A percentile compares a stretch with the other conserved stretches of the same genome.
Conservation (phyloP, 176 grass and related monocot genomes). For the Panicum miliaceum region DNA sequence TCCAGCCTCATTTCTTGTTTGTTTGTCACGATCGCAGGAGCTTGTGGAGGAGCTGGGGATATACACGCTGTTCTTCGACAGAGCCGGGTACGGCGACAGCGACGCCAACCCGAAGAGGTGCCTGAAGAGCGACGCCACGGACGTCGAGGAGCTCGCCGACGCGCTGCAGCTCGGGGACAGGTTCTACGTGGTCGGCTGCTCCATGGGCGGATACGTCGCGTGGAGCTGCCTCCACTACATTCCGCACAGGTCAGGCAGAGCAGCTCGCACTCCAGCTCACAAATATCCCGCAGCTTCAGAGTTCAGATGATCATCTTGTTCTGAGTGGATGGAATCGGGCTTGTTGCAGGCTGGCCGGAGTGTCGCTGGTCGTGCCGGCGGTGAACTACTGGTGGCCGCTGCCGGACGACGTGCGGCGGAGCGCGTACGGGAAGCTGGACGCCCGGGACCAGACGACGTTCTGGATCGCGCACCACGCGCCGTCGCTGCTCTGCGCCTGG, state of each 20-base stretch:
- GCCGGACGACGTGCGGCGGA: conserved; percentile 39
- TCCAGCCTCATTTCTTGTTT: no score
- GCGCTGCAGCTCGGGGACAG: conserved; percentile 55
- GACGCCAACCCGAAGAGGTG: conserved; percentile 58
- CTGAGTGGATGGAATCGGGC: neutral
- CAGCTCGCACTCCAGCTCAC: neutral
- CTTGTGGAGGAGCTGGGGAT: conserved; percentile 61
- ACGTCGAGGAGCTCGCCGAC: conserved; percentile 65
- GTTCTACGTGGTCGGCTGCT: conserved; percentile 66
- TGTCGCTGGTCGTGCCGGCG: conserved; percentile 53
- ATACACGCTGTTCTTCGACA: conserved; percentile 61
- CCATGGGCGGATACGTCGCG: conserved; percentile 63
- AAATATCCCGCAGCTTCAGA: neutral
- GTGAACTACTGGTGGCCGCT: conserved; percentile 85
- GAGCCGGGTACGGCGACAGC: conserved; percentile 76
- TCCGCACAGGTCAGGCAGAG: conserved; percentile 50
- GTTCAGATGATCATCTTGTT: neutral
- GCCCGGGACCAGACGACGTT: conserved; percentile 41
- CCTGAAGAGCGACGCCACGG: conserved; percentile 61
- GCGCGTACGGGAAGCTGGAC: conserved; percentile 44
- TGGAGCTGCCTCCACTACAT: conserved; percentile 82
- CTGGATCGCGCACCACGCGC: conserved; percentile 65
- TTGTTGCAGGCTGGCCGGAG: conserved; percentile 53
- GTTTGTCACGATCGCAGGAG: conserved; percentile 33
- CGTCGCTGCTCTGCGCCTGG: conserved; percentile 60